Percentiles rank a stretch among this genome's conserved stretches.
These are phyloP conservation scores for Warburgia ugandensis DNA, from an alignment of 164 flowering plant species.

Conservation along the genomic window DNA sequence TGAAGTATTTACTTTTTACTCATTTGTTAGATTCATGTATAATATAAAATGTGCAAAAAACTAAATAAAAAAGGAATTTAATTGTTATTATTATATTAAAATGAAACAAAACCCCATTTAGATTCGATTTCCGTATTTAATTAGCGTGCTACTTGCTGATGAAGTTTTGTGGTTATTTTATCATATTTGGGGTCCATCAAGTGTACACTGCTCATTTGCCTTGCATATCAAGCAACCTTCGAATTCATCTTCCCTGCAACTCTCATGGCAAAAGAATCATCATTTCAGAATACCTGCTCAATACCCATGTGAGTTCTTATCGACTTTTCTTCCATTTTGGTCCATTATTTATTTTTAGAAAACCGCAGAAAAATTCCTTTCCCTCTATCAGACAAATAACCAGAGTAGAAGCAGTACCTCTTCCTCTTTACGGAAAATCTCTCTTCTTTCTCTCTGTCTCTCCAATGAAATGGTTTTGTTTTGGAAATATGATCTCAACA, in stretches of 20 bases:
- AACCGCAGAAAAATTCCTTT: background rate
- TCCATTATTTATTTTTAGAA: constrained; percentile 8
- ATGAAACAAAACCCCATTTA: too few species aligned
- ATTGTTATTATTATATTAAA: too few species aligned
- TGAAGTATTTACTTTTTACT: too few species aligned
- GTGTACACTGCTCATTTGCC: constrained; percentile 75
- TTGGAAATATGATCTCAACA: background rate
- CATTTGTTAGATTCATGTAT: too few species aligned
- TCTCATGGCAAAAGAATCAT: constrained; percentile 77
- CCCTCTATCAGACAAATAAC: too few species aligned
- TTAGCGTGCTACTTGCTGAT: constrained; percentile 23
- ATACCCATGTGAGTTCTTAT: constrained; percentile 76
- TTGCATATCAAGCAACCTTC: constrained; percentile 78
- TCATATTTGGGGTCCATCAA: constrained; percentile 49
- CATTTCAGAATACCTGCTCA: constrained; percentile 57
- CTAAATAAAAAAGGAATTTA: too few species aligned
- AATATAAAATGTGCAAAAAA: too few species aligned
- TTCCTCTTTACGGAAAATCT: background rate
- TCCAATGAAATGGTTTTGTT: background rate
- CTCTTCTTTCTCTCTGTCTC: background rate
- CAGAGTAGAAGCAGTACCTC: too few species aligned
- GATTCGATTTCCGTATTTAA: background rate
- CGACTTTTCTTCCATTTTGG: constrained; percentile 7
- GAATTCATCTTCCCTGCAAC: constrained; percentile 37
- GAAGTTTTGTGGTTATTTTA: constrained; percentile 20